phyloP scores from a whole-genome alignment of 495 filamentous ascomycete genomes.

The Trichodelitschia bisporula region DNA sequence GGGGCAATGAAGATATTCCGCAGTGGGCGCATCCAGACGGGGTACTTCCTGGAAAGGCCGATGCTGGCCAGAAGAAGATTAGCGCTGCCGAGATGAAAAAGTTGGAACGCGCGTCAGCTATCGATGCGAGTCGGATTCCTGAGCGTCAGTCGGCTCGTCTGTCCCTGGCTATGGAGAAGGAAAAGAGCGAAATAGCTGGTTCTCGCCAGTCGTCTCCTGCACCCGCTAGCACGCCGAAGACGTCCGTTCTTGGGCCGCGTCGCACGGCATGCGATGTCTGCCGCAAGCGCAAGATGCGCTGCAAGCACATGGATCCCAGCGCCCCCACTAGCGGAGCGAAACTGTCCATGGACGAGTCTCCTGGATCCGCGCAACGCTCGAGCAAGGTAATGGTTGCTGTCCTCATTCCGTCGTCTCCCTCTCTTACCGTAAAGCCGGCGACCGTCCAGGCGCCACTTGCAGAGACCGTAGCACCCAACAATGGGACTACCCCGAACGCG shows the following conservation, averaged over 20 bases:
- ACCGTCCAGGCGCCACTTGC: neutral
- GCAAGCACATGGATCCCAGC: constrained; percentile 21
- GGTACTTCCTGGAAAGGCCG: constrained; percentile 6
- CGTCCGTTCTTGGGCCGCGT: constrained; percentile 19
- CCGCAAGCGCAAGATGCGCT: constrained; percentile 18
- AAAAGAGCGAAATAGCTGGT: constrained; percentile 1
- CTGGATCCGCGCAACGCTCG: constrained; percentile 1
- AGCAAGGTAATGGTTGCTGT: constrained; percentile 4
- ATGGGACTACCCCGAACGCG: constrained; percentile 5
- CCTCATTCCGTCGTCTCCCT: neutral
- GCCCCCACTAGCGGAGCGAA: constrained; percentile 1
- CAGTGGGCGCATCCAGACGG: constrained; percentile 30
- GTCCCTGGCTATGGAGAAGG: constrained; percentile 6
- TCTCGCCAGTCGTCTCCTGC: constrained; percentile 3
- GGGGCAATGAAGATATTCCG: constrained; percentile 41
- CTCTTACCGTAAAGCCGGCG: neutral
- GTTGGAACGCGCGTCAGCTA: constrained; percentile 11
- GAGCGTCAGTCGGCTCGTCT: constrained; percentile 11
- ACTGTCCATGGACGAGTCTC: neutral
- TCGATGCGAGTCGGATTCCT: constrained; percentile 10
- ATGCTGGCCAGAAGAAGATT: constrained; percentile 11
- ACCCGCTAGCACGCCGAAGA: constrained; percentile 19
- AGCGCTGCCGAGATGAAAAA: constrained; percentile 13
- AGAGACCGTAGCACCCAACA: constrained; percentile 1
- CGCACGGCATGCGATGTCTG: constrained; percentile 21